These are phyloP conservation scores for Aureobasidium subglaciale DNA, from an alignment of 2,329 filamentous ascomycete genomes.

Conservation along the genomic window DNA sequence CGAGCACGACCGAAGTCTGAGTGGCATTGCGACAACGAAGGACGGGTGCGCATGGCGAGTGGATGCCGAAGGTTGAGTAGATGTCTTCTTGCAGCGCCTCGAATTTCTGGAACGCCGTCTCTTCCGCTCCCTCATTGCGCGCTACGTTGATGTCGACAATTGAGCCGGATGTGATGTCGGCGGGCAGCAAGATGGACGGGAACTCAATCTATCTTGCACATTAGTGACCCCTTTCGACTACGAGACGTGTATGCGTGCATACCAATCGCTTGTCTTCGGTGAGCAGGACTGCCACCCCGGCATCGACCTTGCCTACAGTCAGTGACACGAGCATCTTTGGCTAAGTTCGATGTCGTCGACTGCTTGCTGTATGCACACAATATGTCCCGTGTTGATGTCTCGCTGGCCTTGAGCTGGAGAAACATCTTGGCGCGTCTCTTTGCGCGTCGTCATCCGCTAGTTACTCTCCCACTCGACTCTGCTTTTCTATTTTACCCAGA, in stretches of 20 bases:
- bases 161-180: conserved; percentile 89
- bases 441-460: not conserved
- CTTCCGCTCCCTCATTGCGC: conserved; percentile 76
- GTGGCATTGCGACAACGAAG: conserved; percentile 94
- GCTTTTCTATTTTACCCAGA: no score
- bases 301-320: conserved; percentile 98
- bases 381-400: conserved; percentile 1
- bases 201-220: conserved; percentile 74
- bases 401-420: not conserved
- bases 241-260: conserved; percentile 43
- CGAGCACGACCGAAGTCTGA: conserved; percentile 94
- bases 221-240: conserved; percentile 12
- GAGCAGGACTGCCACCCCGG: conserved; percentile 91
- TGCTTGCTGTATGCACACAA: not conserved
- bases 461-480: no score
- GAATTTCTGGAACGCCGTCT: conserved; percentile 68
- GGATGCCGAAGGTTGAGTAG: conserved; percentile 74
- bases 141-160: conserved; percentile 97
- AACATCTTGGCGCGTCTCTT: not conserved
- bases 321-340: conserved; percentile 81
- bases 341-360: not conserved
- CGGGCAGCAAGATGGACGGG: conserved; percentile 90
- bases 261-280: conserved; percentile 96
- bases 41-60: conserved; percentile 66
- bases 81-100: conserved; percentile 82